These are phyloP conservation scores for Zizania palustris DNA, from an alignment of 202 grass and related monocot species.

Conservation along the genomic window DNA sequence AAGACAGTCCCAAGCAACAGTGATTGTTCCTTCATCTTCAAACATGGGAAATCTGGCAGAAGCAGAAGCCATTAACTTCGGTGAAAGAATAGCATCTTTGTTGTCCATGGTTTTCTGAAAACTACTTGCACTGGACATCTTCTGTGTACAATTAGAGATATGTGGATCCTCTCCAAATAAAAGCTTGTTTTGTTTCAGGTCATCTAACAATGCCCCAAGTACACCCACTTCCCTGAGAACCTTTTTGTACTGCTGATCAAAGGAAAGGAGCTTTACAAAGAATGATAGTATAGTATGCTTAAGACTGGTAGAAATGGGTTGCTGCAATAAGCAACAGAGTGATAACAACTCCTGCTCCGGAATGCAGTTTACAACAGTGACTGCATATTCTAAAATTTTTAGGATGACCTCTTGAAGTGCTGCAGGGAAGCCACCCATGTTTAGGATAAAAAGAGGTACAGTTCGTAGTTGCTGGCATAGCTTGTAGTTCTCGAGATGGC, in stretches of 20 bases:
- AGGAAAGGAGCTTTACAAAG: slow-evolving; percentile 96
- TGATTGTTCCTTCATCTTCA: slow-evolving; percentile 89
- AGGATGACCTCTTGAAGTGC: slow-evolving; percentile 96
- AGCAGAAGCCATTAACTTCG: slow-evolving; percentile 71
- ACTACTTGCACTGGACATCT: slow-evolving; percentile 50
- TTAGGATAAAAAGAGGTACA: slow-evolving; percentile 95
- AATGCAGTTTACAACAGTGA: slow-evolving; percentile 97
- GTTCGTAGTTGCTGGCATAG: slow-evolving; percentile 94
- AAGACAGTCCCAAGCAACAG: slow-evolving; percentile 98
- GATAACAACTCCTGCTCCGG: slow-evolving; percentile 96
- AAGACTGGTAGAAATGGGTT: slow-evolving; percentile 84
- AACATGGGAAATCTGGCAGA: slow-evolving; percentile 78
- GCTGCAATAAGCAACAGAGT: slow-evolving; percentile 96
- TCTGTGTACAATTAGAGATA: slow-evolving; percentile 58
- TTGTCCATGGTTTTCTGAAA: slow-evolving; percentile 73
- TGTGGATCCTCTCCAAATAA: slow-evolving; percentile 70
- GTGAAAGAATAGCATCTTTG: slow-evolving; percentile 82
- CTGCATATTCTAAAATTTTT: slow-evolving; percentile 98
- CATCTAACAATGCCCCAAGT: slow-evolving; percentile 92
- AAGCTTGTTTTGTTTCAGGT: slow-evolving; percentile 94
- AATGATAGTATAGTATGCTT: slow-evolving; percentile 92
- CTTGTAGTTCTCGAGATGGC: slow-evolving; percentile 97
- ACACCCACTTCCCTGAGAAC: slow-evolving; percentile 97
- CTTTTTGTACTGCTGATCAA: slow-evolving; percentile 98
- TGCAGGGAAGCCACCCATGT: slow-evolving; percentile 95